phyloP scores from a whole-genome alignment of 495 filamentous ascomycete genomes.

The Penicillium cataractarum region DNA sequence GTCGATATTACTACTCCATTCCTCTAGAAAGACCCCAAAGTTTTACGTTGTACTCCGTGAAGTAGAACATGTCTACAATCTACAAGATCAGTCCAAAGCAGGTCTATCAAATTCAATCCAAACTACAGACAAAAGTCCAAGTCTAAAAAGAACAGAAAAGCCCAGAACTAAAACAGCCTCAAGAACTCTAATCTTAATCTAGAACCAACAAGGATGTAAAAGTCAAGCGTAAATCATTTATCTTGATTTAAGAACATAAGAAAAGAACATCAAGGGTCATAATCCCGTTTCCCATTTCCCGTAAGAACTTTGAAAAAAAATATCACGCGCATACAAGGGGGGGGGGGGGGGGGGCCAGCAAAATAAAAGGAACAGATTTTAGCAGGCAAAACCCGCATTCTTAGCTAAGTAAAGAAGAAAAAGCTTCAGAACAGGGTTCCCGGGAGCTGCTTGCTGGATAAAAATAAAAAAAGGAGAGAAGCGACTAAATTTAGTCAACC shows the following conservation, averaged over 20 bases:
- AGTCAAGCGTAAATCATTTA: constrained; percentile 17
- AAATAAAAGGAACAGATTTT: constrained; percentile 11
- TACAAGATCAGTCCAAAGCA: too few relatives aligned
- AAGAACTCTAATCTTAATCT: too few relatives aligned
- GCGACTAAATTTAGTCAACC: constrained; percentile 67
- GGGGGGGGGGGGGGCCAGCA: too few relatives aligned
- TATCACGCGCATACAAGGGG: background rate
- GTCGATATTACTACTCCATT: too few relatives aligned
- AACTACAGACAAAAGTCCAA: background rate
- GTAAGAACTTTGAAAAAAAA: constrained; percentile 30
- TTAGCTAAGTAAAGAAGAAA: constrained; percentile 4
- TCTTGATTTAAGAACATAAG: constrained; percentile 19
- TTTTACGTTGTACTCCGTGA: too few relatives aligned
- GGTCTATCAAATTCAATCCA: background rate
- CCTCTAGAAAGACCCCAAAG: too few relatives aligned
- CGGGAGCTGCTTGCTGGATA: background rate
- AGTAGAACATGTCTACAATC: too few relatives aligned
- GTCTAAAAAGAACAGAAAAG: too few relatives aligned
- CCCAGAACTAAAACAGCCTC: too few relatives aligned
- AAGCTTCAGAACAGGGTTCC: background rate
- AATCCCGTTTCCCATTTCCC: constrained; percentile 42
- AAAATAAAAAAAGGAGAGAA: background rate
- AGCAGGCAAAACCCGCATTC: background rate
- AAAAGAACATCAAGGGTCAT: constrained; percentile 36
- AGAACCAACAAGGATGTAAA: too few relatives aligned